Evolutionary conservation across 1,284 basidiomycete species (phyloP), one percentile per base, ranked within the genome.

Genomic region (Apiotrichum gracile): DNA sequence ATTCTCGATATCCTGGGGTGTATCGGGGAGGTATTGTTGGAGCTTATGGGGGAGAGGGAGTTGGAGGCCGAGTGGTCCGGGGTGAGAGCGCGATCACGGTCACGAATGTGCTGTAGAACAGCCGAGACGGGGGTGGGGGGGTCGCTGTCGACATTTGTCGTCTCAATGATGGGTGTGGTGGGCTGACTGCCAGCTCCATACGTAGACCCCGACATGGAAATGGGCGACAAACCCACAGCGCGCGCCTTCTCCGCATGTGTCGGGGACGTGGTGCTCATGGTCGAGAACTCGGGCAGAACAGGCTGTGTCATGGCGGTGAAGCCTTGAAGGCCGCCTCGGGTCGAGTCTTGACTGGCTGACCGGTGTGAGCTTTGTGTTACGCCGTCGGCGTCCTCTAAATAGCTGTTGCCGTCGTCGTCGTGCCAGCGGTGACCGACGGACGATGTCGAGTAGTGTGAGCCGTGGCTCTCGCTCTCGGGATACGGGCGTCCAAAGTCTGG

Each of bases 1-100:
- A 61, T 51, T 8, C 57, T 45, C 38, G 42, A 17, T 12, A 59
- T 54, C 33, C 48, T 49, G 6, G 47, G 52, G 43, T 59, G 56
- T 5, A 52, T 43, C 9, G 55, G 61, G 1, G 57, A 56, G 13
- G 37, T 39, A 5, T 39, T 24, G 25, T 5, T 34, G 5, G 53
- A 57, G 22, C 22, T 34, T 16, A 40, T n/a, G n/a, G 42, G 54
- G 21, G 38, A 44, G 45, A 45, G 33, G 14, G 29, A 26, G 13
- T 35, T 29, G n/a, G 37, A 21, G 22, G 6, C 14, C 14, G 14
- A 12, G 14, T 13, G 14, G 14, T 31, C 40, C 17, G 43, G 43
- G 13, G 43, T 45, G 29, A 22, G 12, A 14, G 43, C 46, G 47
- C 44, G 46, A 49, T 52, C 50, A n/a, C n/a, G n/a, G 22, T 21